These are phyloP conservation scores for Gynandropsis gynandra DNA, from an alignment of 345 rosid species.

Conservation along the genomic window DNA sequence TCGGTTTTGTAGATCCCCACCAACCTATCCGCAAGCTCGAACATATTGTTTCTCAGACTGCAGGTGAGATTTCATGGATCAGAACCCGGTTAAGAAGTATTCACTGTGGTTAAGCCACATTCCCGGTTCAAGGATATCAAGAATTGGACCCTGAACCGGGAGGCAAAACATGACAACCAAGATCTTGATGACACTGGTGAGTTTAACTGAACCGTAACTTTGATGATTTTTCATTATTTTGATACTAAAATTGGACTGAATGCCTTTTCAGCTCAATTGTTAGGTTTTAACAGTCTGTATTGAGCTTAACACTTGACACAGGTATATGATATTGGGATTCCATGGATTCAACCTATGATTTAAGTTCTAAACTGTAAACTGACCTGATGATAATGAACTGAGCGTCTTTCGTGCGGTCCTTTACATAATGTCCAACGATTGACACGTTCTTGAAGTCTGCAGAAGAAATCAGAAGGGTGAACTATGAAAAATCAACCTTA, in stretches of 20 bases:
- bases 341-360: too few species aligned
- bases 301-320: too few species aligned
- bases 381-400: slow-evolving; percentile 95
- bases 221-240: too few species aligned
- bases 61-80: slow-evolving; percentile 21
- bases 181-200: too few species aligned
- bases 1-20: slow-evolving; percentile 96
- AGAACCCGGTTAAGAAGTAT: neutral
- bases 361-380: slow-evolving; percentile 4
- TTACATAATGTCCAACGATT: slow-evolving; percentile 94
- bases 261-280: too few species aligned
- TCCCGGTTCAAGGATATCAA: neutral
- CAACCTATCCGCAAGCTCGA: slow-evolving; percentile 89
- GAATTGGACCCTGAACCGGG: neutral
- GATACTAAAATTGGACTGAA: neutral
- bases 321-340: too few species aligned
- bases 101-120: too few species aligned
- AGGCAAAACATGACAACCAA: neutral
- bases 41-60: slow-evolving; percentile 99
- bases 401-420: slow-evolving; percentile 92
- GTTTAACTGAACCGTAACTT: neutral
- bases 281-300: too few species aligned
- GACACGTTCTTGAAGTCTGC: slow-evolving; percentile 98
- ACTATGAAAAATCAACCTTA: neutral
- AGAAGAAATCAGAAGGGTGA: slow-evolving; percentile 8